Evolutionary conservation across 768 basidiomycete genomes (phyloP), one percentile per base, ranked within the genome.

Genomic region (Amanita pseudoporphyria): DNA sequence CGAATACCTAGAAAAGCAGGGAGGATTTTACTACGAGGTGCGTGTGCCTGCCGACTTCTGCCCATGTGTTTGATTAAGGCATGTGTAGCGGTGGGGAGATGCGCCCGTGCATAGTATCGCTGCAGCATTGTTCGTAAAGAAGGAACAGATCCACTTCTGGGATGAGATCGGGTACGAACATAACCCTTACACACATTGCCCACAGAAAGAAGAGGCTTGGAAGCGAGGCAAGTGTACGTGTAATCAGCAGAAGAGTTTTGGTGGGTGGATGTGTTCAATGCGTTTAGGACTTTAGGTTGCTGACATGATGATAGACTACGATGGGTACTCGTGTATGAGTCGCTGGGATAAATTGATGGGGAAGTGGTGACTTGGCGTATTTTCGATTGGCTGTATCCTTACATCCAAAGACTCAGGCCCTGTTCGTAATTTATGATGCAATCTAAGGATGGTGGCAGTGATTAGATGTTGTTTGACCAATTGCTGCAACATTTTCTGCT

Each of bases 81-180:
- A 9, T 73, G 30, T 44, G 21, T 44, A 71, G 71, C 69, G 71
- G 31, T 73, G 72, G 72, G 71, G 71, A 6, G 82, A 83, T 55
- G 83, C 83, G 1, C 81, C 82, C 1, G 79, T 86, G 1, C 82
- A 84, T 58, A 78, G 75, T 24, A 81, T 84, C 49, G 84, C 76
- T 12, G 82, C 78, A 1, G 76, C 79, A 0, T 63, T 84, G 18
- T 80, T 84, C 59, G 71, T 74, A 10, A 53, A 58, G 0, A 75
- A 74, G 52, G 72, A 78, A 51, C 73, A 80, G 63, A 74, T 87
- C 35, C 82, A 87, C 58, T 87, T 81, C 68, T 87, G 87, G 64
- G 67, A 78, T 44, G 80, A 86, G 57, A 86, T 89, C 37, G 85
- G 84, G 14, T 91, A 89, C 61, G 71, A 78, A 49, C 87, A 90